Percentiles rank a stretch among this genome's conserved stretches.
phyloP scores from a whole-genome alignment of 352 stramenopile species.

The Globisporangium viniferum region DNA sequence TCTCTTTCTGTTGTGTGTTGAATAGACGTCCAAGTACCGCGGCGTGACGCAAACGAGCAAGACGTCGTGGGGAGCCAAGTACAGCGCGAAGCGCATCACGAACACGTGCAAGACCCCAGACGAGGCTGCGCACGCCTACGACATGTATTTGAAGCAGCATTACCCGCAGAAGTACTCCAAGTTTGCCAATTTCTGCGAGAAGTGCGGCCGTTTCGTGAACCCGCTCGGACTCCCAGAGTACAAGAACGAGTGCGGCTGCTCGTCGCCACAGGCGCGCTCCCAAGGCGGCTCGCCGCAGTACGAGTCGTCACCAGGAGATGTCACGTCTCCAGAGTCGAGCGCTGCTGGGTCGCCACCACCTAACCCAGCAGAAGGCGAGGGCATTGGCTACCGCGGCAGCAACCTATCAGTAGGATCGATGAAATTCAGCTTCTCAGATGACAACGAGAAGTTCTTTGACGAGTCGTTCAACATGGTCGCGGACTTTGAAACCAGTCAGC shows the following conservation, averaged over 20 bases:
- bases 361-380: slow-evolving; percentile 36
- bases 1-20: background rate
- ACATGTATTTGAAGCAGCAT: slow-evolving; percentile 79
- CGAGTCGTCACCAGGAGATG: slow-evolving; percentile 20
- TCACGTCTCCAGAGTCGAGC: slow-evolving; percentile 20
- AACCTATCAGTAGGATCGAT: slow-evolving; percentile 70
- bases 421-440: slow-evolving; percentile 70
- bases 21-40: slow-evolving; percentile 83
- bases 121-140: slow-evolving; percentile 77
- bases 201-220: slow-evolving; percentile 81
- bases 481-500: slow-evolving; percentile 16
- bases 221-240: slow-evolving; percentile 70
- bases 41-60: slow-evolving; percentile 86
- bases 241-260: slow-evolving; percentile 70
- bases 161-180: slow-evolving; percentile 83
- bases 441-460: slow-evolving; percentile 63
- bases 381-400: slow-evolving; percentile 42
- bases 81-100: slow-evolving; percentile 85
- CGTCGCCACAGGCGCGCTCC: slow-evolving; percentile 8
- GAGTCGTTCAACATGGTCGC: slow-evolving; percentile 47
- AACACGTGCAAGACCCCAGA: slow-evolving; percentile 88
- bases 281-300: slow-evolving; percentile 19
- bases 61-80: slow-evolving; percentile 86
- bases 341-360: slow-evolving; percentile 11
- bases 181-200: slow-evolving; percentile 85